Conservation (phyloP, 1,284 basidiomycete species). For the Rhodotorula sp. region DNA sequence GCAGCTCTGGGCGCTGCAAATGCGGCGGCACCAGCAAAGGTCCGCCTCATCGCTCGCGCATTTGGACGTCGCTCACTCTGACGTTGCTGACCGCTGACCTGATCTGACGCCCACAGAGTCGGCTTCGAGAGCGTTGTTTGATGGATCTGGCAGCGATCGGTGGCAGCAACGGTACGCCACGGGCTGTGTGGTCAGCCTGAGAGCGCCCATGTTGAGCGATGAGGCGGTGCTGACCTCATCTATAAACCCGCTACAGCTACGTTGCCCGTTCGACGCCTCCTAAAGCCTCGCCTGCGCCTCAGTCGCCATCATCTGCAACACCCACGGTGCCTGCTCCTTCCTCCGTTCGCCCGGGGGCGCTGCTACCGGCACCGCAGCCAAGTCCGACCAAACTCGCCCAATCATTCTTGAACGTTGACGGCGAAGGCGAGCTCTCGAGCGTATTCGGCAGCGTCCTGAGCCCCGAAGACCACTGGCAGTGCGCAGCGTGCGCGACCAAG, state of each 20-base stretch:
- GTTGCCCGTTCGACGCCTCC: constrained; percentile 1
- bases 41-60: constrained; percentile 5
- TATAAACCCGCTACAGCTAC: background rate
- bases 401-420: constrained; percentile 4
- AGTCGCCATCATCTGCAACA: too few relatives aligned
- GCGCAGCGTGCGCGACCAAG: constrained; percentile 16
- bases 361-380: constrained; percentile 7
- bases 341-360: constrained; percentile 11
- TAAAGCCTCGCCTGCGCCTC: background rate
- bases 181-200: background rate
- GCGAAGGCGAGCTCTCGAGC: constrained; percentile 21
- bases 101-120: constrained; percentile 15
- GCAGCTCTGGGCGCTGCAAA: constrained; percentile 16
- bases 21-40: constrained; percentile 30
- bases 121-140: constrained; percentile 15
- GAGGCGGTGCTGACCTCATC: background rate
- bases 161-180: constrained; percentile 29
- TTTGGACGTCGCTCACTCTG: constrained; percentile 7
- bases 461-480: constrained; percentile 32
- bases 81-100: background rate
- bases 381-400: constrained; percentile 1
- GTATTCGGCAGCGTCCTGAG: constrained; percentile 34
- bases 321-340: background rate
- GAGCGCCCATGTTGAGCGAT: background rate
- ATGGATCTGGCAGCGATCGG: constrained; percentile 8